Percentiles rank a stretch among this genome's conserved stretches.
These are phyloP conservation scores for Psilocybe subaeruginosa DNA, from an alignment of 768 basidiomycete genomes.

Conservation along the genomic window DNA sequence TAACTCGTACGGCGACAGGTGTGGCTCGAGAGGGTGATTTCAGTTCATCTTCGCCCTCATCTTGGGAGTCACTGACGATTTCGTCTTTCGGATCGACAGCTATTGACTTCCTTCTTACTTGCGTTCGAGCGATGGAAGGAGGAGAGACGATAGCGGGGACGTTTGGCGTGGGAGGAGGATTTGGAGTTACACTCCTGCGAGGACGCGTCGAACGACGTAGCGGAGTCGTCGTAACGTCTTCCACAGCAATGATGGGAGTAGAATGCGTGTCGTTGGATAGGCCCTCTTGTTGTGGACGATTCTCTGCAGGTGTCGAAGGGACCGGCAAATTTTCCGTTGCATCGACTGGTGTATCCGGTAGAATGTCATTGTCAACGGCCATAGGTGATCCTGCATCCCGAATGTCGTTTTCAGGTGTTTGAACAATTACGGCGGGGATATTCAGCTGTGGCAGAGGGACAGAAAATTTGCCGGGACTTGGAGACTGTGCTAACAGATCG, in stretches of 20 bases:
- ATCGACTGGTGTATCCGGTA: neutral
- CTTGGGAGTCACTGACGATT: slow-evolving; percentile 23
- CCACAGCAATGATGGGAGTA: neutral
- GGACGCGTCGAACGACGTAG: slow-evolving; percentile 43
- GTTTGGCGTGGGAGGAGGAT: slow-evolving; percentile 18
- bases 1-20: slow-evolving; percentile 17
- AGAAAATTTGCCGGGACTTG: neutral
- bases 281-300: neutral
- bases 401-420: neutral
- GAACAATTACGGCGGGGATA: slow-evolving; percentile 2
- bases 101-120: slow-evolving; percentile 20
- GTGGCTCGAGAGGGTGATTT: slow-evolving; percentile 17
- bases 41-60: slow-evolving; percentile 16
- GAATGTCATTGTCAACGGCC: neutral
- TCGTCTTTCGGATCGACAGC: slow-evolving; percentile 15
- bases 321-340: neutral
- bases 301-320: neutral
- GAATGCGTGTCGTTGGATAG: neutral
- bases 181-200: slow-evolving; percentile 36
- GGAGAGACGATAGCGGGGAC: slow-evolving; percentile 11
- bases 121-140: slow-evolving; percentile 26
- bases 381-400: slow-evolving; percentile 6
- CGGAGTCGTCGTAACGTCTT: slow-evolving; percentile 27
- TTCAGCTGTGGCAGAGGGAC: neutral
- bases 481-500: slow-evolving; percentile 22